phyloP scores from a whole-genome alignment of 2,329 filamentous ascomycete genomes.

The Xylariaceae sp. region DNA sequence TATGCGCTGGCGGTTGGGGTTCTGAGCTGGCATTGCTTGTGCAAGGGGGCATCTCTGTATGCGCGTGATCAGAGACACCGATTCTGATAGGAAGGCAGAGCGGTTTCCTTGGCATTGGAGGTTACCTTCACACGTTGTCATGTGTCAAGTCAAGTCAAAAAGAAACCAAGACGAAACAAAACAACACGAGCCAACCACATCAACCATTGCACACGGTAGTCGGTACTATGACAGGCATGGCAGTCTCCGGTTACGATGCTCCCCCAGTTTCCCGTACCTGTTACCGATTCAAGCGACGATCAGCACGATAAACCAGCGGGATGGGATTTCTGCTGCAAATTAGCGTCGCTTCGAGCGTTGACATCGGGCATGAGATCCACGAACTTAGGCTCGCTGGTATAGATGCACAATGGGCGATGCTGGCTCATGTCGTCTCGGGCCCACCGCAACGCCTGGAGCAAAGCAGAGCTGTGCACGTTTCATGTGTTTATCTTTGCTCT shows the following conservation, averaged over 20 bases:
- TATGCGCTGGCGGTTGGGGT: slow-evolving; percentile 18
- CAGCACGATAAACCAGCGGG: background rate
- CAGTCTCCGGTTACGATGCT: background rate
- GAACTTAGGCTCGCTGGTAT: background rate
- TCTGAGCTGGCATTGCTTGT: slow-evolving; percentile 17
- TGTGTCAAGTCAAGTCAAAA: background rate
- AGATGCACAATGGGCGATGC: background rate
- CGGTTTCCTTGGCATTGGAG: slow-evolving; percentile 7
- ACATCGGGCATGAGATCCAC: background rate
- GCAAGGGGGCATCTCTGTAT: slow-evolving; percentile 9
- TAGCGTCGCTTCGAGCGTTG: background rate
- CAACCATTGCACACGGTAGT: background rate
- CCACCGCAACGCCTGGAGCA: slow-evolving; percentile 5
- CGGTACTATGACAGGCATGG: background rate
- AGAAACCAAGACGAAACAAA: background rate
- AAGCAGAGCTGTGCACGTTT: slow-evolving; percentile 16
- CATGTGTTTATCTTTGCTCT: slow-evolving; percentile 2
- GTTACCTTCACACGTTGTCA: background rate
- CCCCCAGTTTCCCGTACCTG: background rate
- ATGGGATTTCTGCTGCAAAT: background rate
- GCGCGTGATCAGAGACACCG: slow-evolving; percentile 9
- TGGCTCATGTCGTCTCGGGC: background rate
- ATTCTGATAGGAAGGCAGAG: slow-evolving; percentile 1
- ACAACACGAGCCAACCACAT: background rate
- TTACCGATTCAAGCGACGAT: background rate